Base-by-base conservation (phyloP, 2,329 filamentous ascomycete species). In the Rugonectria rugulosa region DNA sequence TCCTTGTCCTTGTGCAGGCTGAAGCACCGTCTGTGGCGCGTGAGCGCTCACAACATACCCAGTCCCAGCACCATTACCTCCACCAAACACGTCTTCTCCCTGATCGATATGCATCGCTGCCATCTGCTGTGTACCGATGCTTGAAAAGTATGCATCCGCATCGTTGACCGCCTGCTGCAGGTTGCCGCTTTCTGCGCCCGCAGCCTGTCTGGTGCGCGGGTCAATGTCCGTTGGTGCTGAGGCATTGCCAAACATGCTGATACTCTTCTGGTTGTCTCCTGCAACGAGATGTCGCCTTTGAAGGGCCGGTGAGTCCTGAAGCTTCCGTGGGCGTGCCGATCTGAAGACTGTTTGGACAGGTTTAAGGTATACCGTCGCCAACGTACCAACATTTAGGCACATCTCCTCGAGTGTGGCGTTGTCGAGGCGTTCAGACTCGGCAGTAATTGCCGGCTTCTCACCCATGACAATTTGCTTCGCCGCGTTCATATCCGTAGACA, bases 301-400 rank as follows among this genome's bases (percentile, higher is more conserved):
- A 32, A 99, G 79, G 0, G 93, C 93, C 0, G 94, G 93, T 3
- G 89, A 94, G 48, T 96, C 91, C 51, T 87, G 82, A 3, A 99
- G 81, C 53, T 87, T 88, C 19, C 92, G 84, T 1, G 91, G 89
- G 12, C 95, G 85, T 11, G 95, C 94, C 15, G 88, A 89, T 53
- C 95, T 89, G 81, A 99, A 99, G 9, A 99, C 95, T 49, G 95
- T 94, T 72, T 98, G 92, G 6, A 99, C 94, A 4, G 95, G 95
- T 74, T 99, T 99, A 44, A 99, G 85, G 74, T 99, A 99, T 46
- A 99, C 94, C 1, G 95, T 99, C 4, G 95, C 95, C 4, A 99
- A 82, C 1, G 95, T 98, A 62, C 95, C 95, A 40, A 99, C 93
- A 65, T 94, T 96, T 56, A 99, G 84, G 70, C 95, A 98, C 85